Base-by-base conservation (phyloP, 257 asterid species). In the Forsythia viridissima region DNA sequence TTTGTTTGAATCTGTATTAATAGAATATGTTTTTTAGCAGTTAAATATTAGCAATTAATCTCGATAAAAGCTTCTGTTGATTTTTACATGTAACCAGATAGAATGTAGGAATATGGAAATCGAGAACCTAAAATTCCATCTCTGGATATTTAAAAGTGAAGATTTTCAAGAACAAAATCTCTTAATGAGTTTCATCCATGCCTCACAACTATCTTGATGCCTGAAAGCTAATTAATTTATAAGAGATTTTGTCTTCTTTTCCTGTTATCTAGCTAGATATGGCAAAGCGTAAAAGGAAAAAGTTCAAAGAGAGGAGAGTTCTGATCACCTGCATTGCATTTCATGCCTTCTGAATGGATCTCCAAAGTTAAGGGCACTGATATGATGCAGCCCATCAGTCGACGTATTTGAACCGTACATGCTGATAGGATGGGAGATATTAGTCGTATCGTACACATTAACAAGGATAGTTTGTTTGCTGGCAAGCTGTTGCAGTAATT, bases 401-500 rank as follows among this genome's bases (percentile, higher is more conserved):
- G 90, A 81, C 40, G 85, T 80, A 80, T 86, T 87, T 46, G 92
- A 86, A 77, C 97, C 97, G 20, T 96, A 93, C 99, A 96, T 96
- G 88, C 98, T 93, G 83, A 96, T 96, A 66, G 90, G 94, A 7
- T 83, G 81, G 67, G 94, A 89, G 84, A 75, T 20, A 82, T 96
- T 85, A 48, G 95, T 92, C 3, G 91, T 93, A 71, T 96, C 99
- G 40, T 86, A 96, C 70, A 96, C 99, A 73, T 90, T 92, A 72
- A 96, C 99, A 6, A 93, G 93, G 86, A 93, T 93, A 39, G 96
- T 88, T 81, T 92, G 99, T 77, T 96, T 91, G 90, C 99, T 92
- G 21, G 99, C 98, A 82, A 96, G 98, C 86, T 96, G 99, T 4
- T 93, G 97, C 79, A 96, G 99, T 73, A 96, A 86, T 86, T 96